phyloP scores from a whole-genome alignment of 176 grass and related monocot genomes.

The Juncus inflexus region DNA sequence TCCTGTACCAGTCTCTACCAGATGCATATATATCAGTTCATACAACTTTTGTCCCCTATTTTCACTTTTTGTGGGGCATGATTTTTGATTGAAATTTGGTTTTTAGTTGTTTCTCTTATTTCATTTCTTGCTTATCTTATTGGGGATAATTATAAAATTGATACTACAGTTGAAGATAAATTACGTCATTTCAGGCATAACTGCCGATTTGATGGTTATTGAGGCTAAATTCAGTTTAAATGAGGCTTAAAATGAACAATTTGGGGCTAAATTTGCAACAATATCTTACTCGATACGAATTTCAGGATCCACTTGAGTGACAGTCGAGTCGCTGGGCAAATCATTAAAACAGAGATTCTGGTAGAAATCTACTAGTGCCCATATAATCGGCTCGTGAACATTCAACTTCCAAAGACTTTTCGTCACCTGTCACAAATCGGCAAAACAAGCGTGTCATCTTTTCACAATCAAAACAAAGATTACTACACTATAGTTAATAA shows the following conservation, averaged over 20 bases:
- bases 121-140: neutral
- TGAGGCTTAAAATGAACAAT: constrained; percentile 8
- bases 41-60: too few relatives aligned
- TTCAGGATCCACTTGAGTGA: constrained; percentile 90
- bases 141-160: too few relatives aligned
- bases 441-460: constrained; percentile 6
- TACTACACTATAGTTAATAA: neutral
- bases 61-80: too few relatives aligned
- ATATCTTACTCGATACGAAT: constrained; percentile 85
- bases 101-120: constrained; percentile 1
- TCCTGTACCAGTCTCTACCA: too few relatives aligned
- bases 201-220: too few relatives aligned
- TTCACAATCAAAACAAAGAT: constrained; percentile 32
- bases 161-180: too few relatives aligned
- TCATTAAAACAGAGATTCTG: constrained; percentile 62
- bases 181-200: too few relatives aligned
- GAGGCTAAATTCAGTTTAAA: too few relatives aligned
- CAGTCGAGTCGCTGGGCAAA: constrained; percentile 46
- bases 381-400: constrained; percentile 99
- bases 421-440: constrained; percentile 57
- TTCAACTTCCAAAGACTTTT: constrained; percentile 81
- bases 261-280: too few relatives aligned
- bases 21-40: too few relatives aligned
- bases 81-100: too few relatives aligned
- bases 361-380: constrained; percentile 90